phyloP scores from a whole-genome alignment of 2,329 filamentous ascomycete species.

The Hypoxylon sp. region DNA sequence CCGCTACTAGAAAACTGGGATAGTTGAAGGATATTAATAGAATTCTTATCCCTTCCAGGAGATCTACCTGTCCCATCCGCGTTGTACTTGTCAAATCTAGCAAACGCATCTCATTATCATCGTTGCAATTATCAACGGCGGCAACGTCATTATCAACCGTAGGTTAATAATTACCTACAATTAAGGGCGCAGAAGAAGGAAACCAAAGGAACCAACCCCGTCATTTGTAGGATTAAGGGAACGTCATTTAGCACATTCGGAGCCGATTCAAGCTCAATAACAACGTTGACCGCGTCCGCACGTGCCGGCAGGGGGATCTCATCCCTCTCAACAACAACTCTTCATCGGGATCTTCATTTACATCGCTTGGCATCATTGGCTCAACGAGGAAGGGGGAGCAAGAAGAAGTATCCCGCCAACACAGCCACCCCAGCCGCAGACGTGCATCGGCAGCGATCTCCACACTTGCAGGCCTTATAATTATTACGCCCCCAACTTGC shows the following conservation, averaged over 20 bases:
- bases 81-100: conserved; percentile 10
- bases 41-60: conserved; percentile 16
- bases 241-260: conserved; percentile 15
- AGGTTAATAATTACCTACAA: neutral
- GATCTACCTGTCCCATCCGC: conserved; percentile 18
- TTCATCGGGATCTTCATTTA: conserved; percentile 18
- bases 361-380: conserved; percentile 18
- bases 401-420: conserved; percentile 23
- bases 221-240: conserved; percentile 24
- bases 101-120: neutral
- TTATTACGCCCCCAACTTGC: conserved; percentile 38
- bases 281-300: conserved; percentile 22
- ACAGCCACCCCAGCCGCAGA: conserved; percentile 38
- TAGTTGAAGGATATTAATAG: conserved; percentile 33
- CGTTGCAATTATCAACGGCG: neutral
- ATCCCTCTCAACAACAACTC: conserved; percentile 26
- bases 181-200: neutral
- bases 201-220: neutral
- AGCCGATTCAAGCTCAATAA: conserved; percentile 2
- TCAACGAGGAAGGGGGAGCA: conserved; percentile 3
- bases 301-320: conserved; percentile 36
- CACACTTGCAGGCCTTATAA: conserved; percentile 26
- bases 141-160: neutral
- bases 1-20: conserved; percentile 10
- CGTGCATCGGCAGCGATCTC: conserved; percentile 28